Percentiles rank a stretch among this genome's conserved stretches.
These are phyloP conservation scores for Penicillium canescens DNA, from an alignment of 495 filamentous ascomycete genomes.

Conservation along the genomic window DNA sequence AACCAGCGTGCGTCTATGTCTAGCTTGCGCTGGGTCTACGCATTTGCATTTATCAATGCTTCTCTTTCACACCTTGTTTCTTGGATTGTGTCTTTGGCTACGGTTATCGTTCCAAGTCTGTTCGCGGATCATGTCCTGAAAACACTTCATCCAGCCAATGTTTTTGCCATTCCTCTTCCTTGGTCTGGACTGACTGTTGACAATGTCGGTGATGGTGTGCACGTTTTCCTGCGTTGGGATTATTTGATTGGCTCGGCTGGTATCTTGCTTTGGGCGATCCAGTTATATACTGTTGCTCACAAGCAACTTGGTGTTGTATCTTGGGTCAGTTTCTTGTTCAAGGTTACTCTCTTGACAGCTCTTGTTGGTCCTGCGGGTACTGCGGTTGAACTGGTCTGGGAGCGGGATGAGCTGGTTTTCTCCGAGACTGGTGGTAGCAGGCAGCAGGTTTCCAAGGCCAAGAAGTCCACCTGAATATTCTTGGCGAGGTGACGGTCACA, in stretches of 20 bases:
- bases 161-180: constrained; percentile 44
- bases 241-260: constrained; percentile 52
- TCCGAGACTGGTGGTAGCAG: constrained; percentile 26
- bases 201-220: constrained; percentile 48
- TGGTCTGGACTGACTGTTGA: constrained; percentile 39
- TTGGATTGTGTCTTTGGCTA: constrained; percentile 42
- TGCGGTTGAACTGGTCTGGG: constrained; percentile 56
- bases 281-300: constrained; percentile 41
- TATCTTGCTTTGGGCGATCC: constrained; percentile 56
- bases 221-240: constrained; percentile 60
- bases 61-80: constrained; percentile 50
- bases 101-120: constrained; percentile 35
- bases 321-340: constrained; percentile 30
- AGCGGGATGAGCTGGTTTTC: constrained; percentile 53
- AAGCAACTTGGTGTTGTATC: constrained; percentile 31
- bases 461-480: constrained; percentile 21
- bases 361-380: constrained; percentile 52
- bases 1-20: constrained; percentile 37
- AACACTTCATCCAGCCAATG: constrained; percentile 37
- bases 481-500: background rate
- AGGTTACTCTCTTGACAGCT: constrained; percentile 39
- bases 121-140: constrained; percentile 31
- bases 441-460: constrained; percentile 18
- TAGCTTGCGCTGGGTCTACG: constrained; percentile 53
- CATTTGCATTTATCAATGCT: constrained; percentile 50